Base-by-base conservation (phyloP, 345 rosid species). In the Lepidium aucheri region DNA sequence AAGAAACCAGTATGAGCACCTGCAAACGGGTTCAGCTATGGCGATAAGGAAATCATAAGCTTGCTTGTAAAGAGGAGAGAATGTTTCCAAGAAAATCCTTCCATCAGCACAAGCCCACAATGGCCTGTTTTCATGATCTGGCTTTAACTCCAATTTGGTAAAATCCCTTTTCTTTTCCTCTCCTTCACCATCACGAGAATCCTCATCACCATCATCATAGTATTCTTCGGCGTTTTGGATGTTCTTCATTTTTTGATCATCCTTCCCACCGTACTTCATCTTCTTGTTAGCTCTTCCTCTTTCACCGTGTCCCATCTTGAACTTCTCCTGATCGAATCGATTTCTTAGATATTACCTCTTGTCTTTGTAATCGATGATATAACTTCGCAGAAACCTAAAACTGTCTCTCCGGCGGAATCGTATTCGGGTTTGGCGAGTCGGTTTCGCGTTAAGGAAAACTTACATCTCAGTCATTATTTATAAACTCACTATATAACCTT, bases 21-120 rank as follows among this genome's bases (percentile, higher is more conserved):
- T 94, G 95, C 99, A 94, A 80, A 90, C 97, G 1, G 99, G 99
- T 72, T 94, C 99, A 5, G 99, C 97, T 17, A 94, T 90, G 35
- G 99, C 96, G 40, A 94, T 90, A 39, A 94, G 97, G 35, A 94
- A 90, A 76, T 94, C 99, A 45, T 85, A 94, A 7, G 99, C 97
- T 80, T 94, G 99, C 61, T 88, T 94, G 68, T 94, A 94, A 13
- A 94, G 75, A 39, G 92, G 74, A 16, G 97, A 94, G 62, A 82
- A 88, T 0, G 97, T 88, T 62, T 90, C 97, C 18, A 88, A 83
- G 72, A 94, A 85, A 55, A 94, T 90, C 49, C 89, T 83, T 16
- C 99, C 97, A 72, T 88, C 97, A 1, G 91, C 89, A 70, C 99
- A 90, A 34, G 99, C 96, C 99, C 99, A 94, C 44, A 94, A 65